Evolutionary conservation across 176 grass and related monocot genomes (phyloP).

Genomic region (Triticum dicoccoides): DNA sequence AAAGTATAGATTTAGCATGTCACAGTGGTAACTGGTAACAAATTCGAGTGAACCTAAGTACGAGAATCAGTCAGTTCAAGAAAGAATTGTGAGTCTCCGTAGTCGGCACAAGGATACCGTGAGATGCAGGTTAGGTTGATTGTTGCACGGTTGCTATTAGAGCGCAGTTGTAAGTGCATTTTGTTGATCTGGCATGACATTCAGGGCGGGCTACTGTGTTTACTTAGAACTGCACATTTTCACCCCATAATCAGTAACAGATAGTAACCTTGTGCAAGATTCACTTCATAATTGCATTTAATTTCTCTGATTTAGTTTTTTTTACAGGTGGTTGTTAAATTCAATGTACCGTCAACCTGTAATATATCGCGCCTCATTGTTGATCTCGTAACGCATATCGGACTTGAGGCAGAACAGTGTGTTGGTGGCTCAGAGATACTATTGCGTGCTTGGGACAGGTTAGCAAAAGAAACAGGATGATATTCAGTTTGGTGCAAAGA

Average conservation of each 20-base stretch:
- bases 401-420: conserved; percentile 48
- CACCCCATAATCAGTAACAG: neutral
- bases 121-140: neutral
- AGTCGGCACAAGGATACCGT: neutral
- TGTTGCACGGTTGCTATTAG: neutral
- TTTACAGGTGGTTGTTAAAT: conserved; percentile 66
- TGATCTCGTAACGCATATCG: conserved; percentile 60
- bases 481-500: conserved; percentile 3
- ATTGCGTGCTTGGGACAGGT: conserved; percentile 84
- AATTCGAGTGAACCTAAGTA: conserved; percentile 3
- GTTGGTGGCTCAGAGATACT: conserved; percentile 60
- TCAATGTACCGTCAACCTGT: conserved; percentile 60
- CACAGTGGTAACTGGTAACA: neutral
- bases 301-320: conserved; percentile 18
- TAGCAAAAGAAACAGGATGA: conserved; percentile 12
- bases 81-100: neutral
- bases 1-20: neutral
- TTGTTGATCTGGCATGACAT: neutral
- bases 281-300: neutral
- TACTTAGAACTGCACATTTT: neutral
- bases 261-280: neutral
- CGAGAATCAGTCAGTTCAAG: neutral
- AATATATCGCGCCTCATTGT: conserved; percentile 58
- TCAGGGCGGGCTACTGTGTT: neutral
- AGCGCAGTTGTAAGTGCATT: neutral